Base-by-base conservation (phyloP, 495 filamentous ascomycete species). In the Penicillium coprophilum region DNA sequence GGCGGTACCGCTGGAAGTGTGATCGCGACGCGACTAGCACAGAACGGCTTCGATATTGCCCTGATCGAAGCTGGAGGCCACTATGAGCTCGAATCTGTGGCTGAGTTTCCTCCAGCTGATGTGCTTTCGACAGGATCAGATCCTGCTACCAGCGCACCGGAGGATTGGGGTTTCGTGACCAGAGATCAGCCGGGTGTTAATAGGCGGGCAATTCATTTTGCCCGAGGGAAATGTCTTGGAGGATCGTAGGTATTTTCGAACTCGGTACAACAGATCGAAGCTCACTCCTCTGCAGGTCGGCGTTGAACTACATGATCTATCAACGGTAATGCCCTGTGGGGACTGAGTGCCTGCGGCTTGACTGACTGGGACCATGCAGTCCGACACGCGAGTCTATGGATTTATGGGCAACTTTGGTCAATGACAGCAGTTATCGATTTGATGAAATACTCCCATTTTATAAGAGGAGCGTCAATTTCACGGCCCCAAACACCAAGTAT, bases 61-160 rank as follows among this genome's bases (percentile, higher is more conserved):
- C 65, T 86, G 6, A 65, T 87, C 13, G 84, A 87, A 67, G 83
- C 84, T 4, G 84, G 84, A 10, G 75, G 73, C 0, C 71, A 77
- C 51, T 86, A 85, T 52, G 76, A 86, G 59, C 39, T 71, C 6
- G 71, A 77, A 31, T 71, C 68, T 4, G 12, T 72, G 11, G 62
- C 60, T 2, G 58, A 40, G 6, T 46, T 68, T 11, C 68, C 61
- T 68, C 75, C 61, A 62, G 79, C 49, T 69, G 83, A 62, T 50
- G 57, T 60, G 0, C 21, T 64, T 4, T 45, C 57, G 0, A 55
- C 55, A 1, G 63, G 63, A 46, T 60, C 63, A 5, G 60, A 66
- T 58, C 60, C 63, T 5, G 27, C 30, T 53, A 60, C 64, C 47
- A 11, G 72, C 58, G 51, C 79, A 4, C 63, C 44, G 0, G 62